These are phyloP conservation scores for Ganoderma boninense DNA, from an alignment of 1,284 basidiomycete genomes.

Conservation along the genomic window DNA sequence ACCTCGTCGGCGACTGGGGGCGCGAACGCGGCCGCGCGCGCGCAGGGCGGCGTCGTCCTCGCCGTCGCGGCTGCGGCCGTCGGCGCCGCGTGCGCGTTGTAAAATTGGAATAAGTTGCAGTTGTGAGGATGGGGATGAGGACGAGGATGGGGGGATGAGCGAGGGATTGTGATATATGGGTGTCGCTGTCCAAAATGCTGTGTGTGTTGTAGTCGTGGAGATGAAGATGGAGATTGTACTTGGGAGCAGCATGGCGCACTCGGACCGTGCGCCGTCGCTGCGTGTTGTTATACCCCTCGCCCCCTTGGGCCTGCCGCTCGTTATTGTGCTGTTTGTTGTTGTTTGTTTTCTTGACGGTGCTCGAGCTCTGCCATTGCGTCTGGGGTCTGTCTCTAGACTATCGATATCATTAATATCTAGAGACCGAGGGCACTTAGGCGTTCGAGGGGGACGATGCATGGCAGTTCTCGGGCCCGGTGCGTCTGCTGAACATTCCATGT, in stretches of 20 bases:
- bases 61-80: background rate
- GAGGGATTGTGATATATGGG: background rate
- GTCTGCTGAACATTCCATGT: background rate
- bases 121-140: background rate
- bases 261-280: background rate
- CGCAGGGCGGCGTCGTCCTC: background rate
- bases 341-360: background rate
- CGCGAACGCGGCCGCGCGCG: background rate
- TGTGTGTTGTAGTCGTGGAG: background rate
- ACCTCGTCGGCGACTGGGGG: background rate
- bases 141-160: background rate
- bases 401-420: too few species aligned
- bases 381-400: too few species aligned
- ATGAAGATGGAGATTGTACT: background rate
- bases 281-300: conserved; percentile 2
- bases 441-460: too few species aligned
- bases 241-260: background rate
- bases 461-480: background rate
- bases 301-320: too few species aligned
- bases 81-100: background rate
- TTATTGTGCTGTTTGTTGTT: too few species aligned
- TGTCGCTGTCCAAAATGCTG: background rate
- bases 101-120: background rate
- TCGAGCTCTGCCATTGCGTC: too few species aligned
- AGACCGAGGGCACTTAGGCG: too few species aligned